Evolutionary conservation across 305 asterid genomes (phyloP).

Genomic region (Galium porrigens): DNA sequence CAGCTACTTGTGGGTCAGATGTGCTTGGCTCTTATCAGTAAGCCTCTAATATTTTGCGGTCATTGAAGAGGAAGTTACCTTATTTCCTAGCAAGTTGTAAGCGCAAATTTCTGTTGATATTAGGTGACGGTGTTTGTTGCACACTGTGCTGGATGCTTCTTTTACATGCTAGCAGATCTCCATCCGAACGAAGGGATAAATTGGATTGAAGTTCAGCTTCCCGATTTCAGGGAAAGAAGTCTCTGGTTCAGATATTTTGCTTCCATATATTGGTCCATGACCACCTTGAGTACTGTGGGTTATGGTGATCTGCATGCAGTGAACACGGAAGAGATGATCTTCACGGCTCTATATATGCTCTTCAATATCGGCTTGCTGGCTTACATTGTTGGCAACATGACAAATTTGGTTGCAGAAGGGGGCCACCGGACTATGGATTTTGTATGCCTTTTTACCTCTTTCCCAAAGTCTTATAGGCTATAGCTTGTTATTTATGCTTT

Average conservation of each 20-base stretch:
- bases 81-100: background rate
- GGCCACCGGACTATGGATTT: constrained; percentile 87
- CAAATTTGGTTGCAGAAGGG: constrained; percentile 75
- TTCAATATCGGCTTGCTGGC: constrained; percentile 70
- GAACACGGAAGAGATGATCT: constrained; percentile 58
- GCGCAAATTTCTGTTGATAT: background rate
- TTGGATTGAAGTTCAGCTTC: constrained; percentile 49
- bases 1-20: constrained; percentile 82
- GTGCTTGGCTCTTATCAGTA: constrained; percentile 70
- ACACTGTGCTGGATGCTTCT: constrained; percentile 81
- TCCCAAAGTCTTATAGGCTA: background rate
- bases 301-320: constrained; percentile 83
- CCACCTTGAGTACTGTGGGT: constrained; percentile 88
- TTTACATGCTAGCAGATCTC: constrained; percentile 46
- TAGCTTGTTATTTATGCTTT: background rate
- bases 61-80: background rate
- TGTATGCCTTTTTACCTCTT: constrained; percentile 25
- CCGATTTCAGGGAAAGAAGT: constrained; percentile 47
- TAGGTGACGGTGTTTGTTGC: constrained; percentile 67
- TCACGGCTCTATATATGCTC: constrained; percentile 59
- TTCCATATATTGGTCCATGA: constrained; percentile 63
- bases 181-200: constrained; percentile 45
- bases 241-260: constrained; percentile 44
- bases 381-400: constrained; percentile 76
- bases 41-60: background rate